These are phyloP conservation scores for Neonectria sp. DNA, from an alignment of 2,329 filamentous ascomycete species.

Conservation along the genomic window DNA sequence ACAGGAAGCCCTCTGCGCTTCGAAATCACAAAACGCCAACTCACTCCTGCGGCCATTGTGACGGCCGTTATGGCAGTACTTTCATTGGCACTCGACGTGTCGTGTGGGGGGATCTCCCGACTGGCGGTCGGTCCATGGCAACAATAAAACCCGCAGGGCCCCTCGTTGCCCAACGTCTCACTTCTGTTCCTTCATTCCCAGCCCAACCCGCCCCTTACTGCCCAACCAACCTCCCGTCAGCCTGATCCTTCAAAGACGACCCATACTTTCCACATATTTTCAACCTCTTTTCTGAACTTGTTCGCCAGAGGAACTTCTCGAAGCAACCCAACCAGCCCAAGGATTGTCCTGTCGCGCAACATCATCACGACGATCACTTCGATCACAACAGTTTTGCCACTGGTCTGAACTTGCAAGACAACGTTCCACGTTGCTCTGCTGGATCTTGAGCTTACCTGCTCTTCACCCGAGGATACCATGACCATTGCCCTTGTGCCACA, in stretches of 20 bases:
- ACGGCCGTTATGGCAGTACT: constrained; percentile 54
- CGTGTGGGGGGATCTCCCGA: constrained; percentile 44
- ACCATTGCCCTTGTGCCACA: constrained; percentile 63
- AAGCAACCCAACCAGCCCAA: constrained; percentile 44
- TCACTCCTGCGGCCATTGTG: constrained; percentile 64
- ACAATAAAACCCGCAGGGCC: constrained; percentile 67
- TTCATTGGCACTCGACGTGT: constrained; percentile 42
- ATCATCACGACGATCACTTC: constrained; percentile 45
- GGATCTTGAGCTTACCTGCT: constrained; percentile 50
- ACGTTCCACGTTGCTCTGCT: constrained; percentile 49
- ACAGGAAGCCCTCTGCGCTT: constrained; percentile 45
- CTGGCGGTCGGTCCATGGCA: constrained; percentile 49
- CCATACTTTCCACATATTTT: constrained; percentile 43
- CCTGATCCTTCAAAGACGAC: constrained; percentile 45
- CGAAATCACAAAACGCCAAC: constrained; percentile 59
- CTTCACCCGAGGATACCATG: constrained; percentile 62
- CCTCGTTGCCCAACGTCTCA: constrained; percentile 58
- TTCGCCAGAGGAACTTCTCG: constrained; percentile 37
- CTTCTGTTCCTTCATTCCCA: constrained; percentile 52
- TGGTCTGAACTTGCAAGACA: constrained; percentile 47
- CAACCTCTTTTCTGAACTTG: constrained; percentile 37
- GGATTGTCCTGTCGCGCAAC: constrained; percentile 49
- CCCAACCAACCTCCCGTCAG: constrained; percentile 53
- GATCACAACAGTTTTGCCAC: constrained; percentile 46
- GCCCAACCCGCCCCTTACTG: constrained; percentile 56